Evolutionary conservation across 1,139 yeast genomes (phyloP), one percentile per base, ranked within the genome.

Genomic region (Yamadazyma dendronema): DNA sequence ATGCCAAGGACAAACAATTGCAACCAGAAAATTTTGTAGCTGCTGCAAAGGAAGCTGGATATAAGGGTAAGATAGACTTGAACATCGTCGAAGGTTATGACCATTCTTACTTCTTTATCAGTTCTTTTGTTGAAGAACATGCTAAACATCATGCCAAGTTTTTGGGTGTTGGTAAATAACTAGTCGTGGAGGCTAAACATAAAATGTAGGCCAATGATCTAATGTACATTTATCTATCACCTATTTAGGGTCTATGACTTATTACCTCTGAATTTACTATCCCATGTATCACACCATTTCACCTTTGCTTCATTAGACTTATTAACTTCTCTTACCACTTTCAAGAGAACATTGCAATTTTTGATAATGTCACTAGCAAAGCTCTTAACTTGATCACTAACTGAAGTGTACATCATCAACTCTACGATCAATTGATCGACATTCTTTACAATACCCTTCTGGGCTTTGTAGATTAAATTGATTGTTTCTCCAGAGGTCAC

Each of bases 91-190:
- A 85, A 3, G 96, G 92, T 2, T 90, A 82, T 55, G 97, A 92
- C 55, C 98, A 92, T 56, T 83, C 90, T 36, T 92, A 90, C 65
- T 92, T 77, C 61, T 92, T 89, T 59, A 75, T 92, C 43, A 76
- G 94, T 40, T 63, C 88, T 0, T 90, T 89, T 59, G 86, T 84
- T 17, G 84, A 78, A 42, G 88, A 82, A 33, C 97, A 92, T 57
- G 89, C 95, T 31, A 78, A 75, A 46, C 92, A 82, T 59, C 97
- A 92, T 54, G 95, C 95, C 9, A 83, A 81, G 62, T 75, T 79
- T 46, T 69, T 90, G 48, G 88, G 88, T 4, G 67, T 81, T 17
- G 12, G 24, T 28, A 28, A 39, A 43, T 42, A 43, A 35, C 49
- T 31, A 46, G 30, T 32, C 23, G 28, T 19, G 36, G 30, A 29